Conservation (phyloP, 352 stramenopile genomes). For the Blastocystis sp. region DNA sequence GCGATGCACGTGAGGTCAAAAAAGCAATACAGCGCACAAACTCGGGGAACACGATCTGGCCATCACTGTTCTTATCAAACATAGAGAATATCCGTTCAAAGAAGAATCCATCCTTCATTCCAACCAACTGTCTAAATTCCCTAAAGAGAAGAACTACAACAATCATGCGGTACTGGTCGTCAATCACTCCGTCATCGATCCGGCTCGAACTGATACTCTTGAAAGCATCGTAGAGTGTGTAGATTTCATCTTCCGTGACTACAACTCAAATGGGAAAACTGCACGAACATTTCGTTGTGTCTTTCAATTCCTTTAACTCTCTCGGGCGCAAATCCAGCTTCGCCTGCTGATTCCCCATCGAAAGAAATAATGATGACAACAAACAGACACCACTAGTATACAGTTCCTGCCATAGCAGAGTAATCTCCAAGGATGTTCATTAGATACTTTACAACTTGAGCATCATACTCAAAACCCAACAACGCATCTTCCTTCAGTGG, state of each 20-base stretch:
- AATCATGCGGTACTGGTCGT: background rate
- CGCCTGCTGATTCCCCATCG: conserved; percentile 36
- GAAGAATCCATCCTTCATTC: conserved; percentile 54
- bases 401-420: background rate
- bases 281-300: conserved; percentile 14
- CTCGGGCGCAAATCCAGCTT: conserved; percentile 19
- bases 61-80: conserved; percentile 55
- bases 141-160: background rate
- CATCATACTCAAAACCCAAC: conserved; percentile 45
- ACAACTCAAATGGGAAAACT: background rate
- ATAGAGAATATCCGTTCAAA: conserved; percentile 50
- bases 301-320: conserved; percentile 35
- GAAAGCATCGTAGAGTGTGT: conserved; percentile 31
- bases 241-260: conserved; percentile 44
- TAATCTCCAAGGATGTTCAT: background rate
- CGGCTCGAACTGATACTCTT: conserved; percentile 20
- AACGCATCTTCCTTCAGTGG: background rate
- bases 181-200: conserved; percentile 42
- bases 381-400: conserved; percentile 1
- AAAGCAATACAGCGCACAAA: conserved; percentile 45
- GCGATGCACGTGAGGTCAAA: background rate
- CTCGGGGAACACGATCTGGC: conserved; percentile 48
- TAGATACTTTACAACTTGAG: background rate
- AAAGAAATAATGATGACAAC: conserved; percentile 8
- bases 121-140: conserved; percentile 22